Percentiles rank a stretch among this genome's conserved stretches.
Conservation (phyloP, 306 rosid species). For the Lupinus albus region DNA sequence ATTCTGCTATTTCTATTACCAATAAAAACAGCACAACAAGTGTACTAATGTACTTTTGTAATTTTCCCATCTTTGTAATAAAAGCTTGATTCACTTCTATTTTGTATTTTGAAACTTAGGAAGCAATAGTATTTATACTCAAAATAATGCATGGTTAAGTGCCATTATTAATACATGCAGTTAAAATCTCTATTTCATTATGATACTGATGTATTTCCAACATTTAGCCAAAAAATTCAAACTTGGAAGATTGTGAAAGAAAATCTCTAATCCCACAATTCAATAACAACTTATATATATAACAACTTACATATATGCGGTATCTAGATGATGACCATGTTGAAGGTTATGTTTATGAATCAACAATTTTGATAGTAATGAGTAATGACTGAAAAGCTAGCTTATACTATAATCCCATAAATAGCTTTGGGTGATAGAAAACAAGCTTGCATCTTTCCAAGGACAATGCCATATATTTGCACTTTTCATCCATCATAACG, state of each 20-base stretch:
- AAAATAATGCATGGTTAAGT: constrained; percentile 3
- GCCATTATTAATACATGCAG: constrained; percentile 54
- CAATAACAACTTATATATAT: background rate
- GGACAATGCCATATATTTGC: constrained; percentile 5
- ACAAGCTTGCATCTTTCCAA: background rate
- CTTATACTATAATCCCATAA: constrained; percentile 5
- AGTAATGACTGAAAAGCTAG: constrained; percentile 11
- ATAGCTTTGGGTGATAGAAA: constrained; percentile 9
- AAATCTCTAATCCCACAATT: background rate
- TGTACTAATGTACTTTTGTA: constrained; percentile 32
- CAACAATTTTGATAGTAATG: background rate
- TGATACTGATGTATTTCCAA: constrained; percentile 36
- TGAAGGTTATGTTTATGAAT: background rate
- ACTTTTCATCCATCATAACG: background rate
- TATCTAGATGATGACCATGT: background rate
- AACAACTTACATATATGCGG: constrained; percentile 18
- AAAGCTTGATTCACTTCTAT: constrained; percentile 1
- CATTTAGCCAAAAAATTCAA: constrained; percentile 46
- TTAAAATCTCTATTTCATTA: constrained; percentile 42
- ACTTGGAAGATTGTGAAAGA: constrained; percentile 34
- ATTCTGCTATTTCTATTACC: constrained; percentile 45
- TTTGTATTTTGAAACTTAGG: constrained; percentile 22
- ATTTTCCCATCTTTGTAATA: constrained; percentile 54
- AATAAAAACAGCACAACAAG: constrained; percentile 31
- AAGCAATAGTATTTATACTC: constrained; percentile 51